phyloP scores from a whole-genome alignment of 179 eudicot genomes.

The Drosera spatulata region DNA sequence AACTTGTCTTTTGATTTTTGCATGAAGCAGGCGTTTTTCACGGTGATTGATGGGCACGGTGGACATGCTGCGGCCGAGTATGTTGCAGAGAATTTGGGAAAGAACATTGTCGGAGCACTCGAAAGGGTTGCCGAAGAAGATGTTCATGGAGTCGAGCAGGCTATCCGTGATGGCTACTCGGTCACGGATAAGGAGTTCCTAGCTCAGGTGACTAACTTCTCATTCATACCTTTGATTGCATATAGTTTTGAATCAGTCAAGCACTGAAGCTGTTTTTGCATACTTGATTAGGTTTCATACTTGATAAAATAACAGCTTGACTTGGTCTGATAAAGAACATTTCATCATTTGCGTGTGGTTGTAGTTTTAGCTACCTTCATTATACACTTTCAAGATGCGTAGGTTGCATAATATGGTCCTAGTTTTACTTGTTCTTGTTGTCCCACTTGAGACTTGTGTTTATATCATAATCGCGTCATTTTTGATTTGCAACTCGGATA shows the following conservation, averaged over 20 bases:
- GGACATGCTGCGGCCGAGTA: conserved; percentile 55
- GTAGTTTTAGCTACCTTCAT: too few relatives aligned
- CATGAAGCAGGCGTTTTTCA: conserved; percentile 43
- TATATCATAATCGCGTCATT: too few relatives aligned
- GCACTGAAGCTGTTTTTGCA: background rate
- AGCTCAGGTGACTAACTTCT: conserved; percentile 22
- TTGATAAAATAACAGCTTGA: too few relatives aligned
- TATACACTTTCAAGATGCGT: too few relatives aligned
- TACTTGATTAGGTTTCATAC: background rate
- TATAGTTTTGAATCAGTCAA: background rate
- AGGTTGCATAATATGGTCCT: too few relatives aligned
- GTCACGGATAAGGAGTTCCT: conserved; percentile 41
- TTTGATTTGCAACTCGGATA: too few relatives aligned
- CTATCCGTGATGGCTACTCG: conserved; percentile 33
- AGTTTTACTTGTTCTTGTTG: too few relatives aligned
- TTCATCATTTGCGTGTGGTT: too few relatives aligned
- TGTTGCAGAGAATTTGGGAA: conserved; percentile 28
- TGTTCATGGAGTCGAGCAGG: conserved; percentile 14
- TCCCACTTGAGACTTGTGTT: too few relatives aligned
- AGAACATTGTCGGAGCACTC: conserved; percentile 29
- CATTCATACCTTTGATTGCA: background rate
- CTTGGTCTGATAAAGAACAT: too few relatives aligned
- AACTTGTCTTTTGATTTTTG: background rate
- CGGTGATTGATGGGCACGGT: conserved; percentile 61
- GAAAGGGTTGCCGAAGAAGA: conserved; percentile 13